Conservation (phyloP, 805 yeast species). For the Teunomyces stri region DNA sequence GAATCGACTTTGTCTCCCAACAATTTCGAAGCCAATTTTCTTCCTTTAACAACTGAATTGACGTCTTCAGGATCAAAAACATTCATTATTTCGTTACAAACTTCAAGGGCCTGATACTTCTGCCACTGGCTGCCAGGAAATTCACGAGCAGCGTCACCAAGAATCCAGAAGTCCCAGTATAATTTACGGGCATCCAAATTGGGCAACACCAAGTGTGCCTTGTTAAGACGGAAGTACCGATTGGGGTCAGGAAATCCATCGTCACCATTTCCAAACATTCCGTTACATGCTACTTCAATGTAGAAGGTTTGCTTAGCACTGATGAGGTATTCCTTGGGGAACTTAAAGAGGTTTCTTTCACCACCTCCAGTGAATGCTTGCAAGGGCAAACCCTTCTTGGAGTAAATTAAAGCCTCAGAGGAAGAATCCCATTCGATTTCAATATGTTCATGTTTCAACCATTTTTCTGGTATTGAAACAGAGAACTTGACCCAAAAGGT, state of each 20-base stretch:
- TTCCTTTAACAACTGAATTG: slow-evolving; percentile 55
- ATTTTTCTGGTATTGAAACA: slow-evolving; percentile 60
- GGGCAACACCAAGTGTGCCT: slow-evolving; percentile 80
- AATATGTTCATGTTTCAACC: slow-evolving; percentile 52
- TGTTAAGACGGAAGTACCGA: slow-evolving; percentile 61
- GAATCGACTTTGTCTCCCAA: slow-evolving; percentile 68
- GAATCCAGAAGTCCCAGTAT: slow-evolving; percentile 78
- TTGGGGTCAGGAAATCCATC: slow-evolving; percentile 72
- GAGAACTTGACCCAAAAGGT: slow-evolving; percentile 87
- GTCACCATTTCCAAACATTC: slow-evolving; percentile 78
- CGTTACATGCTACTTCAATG: slow-evolving; percentile 89
- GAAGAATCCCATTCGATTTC: slow-evolving; percentile 81
- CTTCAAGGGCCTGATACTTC: slow-evolving; percentile 73
- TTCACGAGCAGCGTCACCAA: slow-evolving; percentile 91
- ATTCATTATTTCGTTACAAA: slow-evolving; percentile 83
- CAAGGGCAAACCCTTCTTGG: slow-evolving; percentile 59
- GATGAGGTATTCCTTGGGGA: slow-evolving; percentile 50
- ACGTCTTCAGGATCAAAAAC: slow-evolving; percentile 72
- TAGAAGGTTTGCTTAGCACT: slow-evolving; percentile 60
- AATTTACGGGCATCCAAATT: slow-evolving; percentile 77
- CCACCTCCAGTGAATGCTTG: slow-evolving; percentile 89
- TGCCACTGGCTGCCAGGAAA: slow-evolving; percentile 74
- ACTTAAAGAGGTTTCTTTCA: slow-evolving; percentile 69
- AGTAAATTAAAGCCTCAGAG: slow-evolving; percentile 82
- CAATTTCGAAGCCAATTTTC: slow-evolving; percentile 59